These are phyloP conservation scores for Brassica nigra DNA, from an alignment of 345 rosid genomes.

Conservation along the genomic window DNA sequence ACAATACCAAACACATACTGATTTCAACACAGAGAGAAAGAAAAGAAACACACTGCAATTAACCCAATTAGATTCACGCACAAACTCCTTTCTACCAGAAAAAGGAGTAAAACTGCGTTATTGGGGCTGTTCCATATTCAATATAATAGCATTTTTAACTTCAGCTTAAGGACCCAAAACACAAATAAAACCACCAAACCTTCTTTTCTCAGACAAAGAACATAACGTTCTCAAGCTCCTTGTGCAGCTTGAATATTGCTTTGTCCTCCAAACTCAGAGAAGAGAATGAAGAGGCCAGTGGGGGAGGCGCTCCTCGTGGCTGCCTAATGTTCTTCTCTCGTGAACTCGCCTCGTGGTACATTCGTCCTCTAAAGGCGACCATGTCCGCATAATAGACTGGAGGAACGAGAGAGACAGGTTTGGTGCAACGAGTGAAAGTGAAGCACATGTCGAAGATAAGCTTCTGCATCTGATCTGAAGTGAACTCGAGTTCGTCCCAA, in stretches of 20 bases:
- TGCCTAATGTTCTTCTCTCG: slow-evolving; percentile 9
- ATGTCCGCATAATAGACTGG: slow-evolving; percentile 87
- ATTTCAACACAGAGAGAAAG: not conserved
- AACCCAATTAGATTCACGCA: slow-evolving; percentile 70
- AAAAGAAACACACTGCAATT: slow-evolving; percentile 5
- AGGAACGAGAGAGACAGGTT: slow-evolving; percentile 80
- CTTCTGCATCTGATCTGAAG: slow-evolving; percentile 68
- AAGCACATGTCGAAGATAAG: slow-evolving; percentile 79
- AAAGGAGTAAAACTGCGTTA: slow-evolving; percentile 48
- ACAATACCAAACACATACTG: not conserved
- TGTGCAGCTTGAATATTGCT: slow-evolving; percentile 54
- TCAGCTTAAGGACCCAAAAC: not conserved
- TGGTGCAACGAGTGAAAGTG: slow-evolving; percentile 87
- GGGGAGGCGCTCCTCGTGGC: slow-evolving; percentile 43
- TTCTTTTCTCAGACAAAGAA: slow-evolving; percentile 58
- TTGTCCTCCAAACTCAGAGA: slow-evolving; percentile 49
- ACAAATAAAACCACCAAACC: not conserved
- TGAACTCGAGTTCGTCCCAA: slow-evolving; percentile 72
- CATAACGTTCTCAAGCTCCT: slow-evolving; percentile 66
- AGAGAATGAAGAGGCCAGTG: slow-evolving; percentile 46
- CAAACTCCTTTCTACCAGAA: slow-evolving; percentile 56
- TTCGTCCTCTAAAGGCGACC: slow-evolving; percentile 75
- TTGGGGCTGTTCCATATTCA: slow-evolving; percentile 37
- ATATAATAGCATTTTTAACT: not conserved
- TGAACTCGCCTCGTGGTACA: slow-evolving; percentile 62